Evolutionary conservation across 139 green algal species (phyloP), one percentile per base, ranked within the genome.

Genomic region (Ettlia oleoabundans): DNA sequence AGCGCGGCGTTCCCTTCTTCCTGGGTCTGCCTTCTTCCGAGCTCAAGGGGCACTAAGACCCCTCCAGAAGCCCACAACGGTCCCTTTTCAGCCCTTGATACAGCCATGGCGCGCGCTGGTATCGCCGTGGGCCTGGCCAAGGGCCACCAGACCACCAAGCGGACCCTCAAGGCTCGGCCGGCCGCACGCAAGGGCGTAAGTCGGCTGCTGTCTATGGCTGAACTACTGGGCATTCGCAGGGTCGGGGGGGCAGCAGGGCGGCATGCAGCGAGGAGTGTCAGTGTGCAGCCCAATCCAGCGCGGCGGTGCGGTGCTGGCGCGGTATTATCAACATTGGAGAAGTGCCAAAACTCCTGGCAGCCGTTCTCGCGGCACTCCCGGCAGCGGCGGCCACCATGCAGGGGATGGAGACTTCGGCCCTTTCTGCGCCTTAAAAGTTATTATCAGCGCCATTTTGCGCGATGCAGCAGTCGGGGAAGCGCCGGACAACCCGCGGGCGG

Each of bases 81-180:
- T 32, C 47, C 71, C 51, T 65, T 62, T 78, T 55, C 10, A 52
- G 35, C 32, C 42, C 64, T 42, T 69, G 30, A 15, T 83, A 74
- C 71, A 76, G 68, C 68, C 26, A 76, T 58, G 40, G 41, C 68
- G 38, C 55, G 66, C 32, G 72, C 82, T 21, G 95, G 93, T 13
- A 92, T 98, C 47, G 94, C 95, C 52, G 95, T 96, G 33, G 95
- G 95, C 84, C 85, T 96, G 6, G 92, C 95, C 87, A 97, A 97
- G 89, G 95, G 95, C 55, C 94, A 98, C 81, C 68, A 92, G 0
- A 86, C 93, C n/a, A 98, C 94, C 61, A 94, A 93, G 82, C 82
- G 87, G 52, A 91, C 95, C 66, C 85, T 90, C 82, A 65, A 72
- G 38, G 43, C 86, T 6, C 82, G 86, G 24, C 92, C 92, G 43